These are phyloP conservation scores for Kwoniella mangroviensis DNA, from an alignment of 768 basidiomycete genomes.

Conservation along the genomic window DNA sequence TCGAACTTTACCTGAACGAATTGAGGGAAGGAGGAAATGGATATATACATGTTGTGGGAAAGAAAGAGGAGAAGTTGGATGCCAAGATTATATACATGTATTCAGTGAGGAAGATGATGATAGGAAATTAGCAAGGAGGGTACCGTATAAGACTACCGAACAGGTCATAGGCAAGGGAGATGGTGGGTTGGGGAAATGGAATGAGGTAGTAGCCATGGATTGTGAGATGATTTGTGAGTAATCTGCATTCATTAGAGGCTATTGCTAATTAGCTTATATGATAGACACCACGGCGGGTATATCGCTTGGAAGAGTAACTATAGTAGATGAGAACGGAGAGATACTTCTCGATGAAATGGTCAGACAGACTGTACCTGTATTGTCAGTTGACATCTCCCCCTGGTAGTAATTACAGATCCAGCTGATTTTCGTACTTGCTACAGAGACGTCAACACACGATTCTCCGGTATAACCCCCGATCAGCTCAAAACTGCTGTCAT, in stretches of 20 bases:
- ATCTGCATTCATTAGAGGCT: background rate
- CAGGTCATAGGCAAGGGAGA: conserved; percentile 31
- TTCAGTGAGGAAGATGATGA: conserved; percentile 73
- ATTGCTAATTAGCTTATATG: conserved; percentile 1
- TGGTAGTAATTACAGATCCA: background rate
- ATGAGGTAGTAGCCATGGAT: conserved; percentile 86
- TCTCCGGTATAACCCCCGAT: conserved; percentile 47
- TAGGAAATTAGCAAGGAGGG: conserved; percentile 37
- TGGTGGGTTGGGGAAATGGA: conserved; percentile 26
- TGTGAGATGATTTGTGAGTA: conserved; percentile 81
- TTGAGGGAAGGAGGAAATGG: conserved; percentile 73
- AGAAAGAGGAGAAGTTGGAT: conserved; percentile 48
- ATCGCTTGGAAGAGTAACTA: conserved; percentile 85
- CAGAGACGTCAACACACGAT: conserved; percentile 88
- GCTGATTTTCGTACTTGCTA: background rate
- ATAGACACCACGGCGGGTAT: conserved; percentile 83
- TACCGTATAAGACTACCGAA: conserved; percentile 41
- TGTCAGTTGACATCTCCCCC: conserved; percentile 39
- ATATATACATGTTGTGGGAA: conserved; percentile 46
- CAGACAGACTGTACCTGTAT: conserved; percentile 44
- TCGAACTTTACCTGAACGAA: conserved; percentile 65
- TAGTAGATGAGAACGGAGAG: conserved; percentile 75
- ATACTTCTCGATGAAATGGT: conserved; percentile 72
- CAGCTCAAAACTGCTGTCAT: conserved; percentile 64
- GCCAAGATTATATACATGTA: conserved; percentile 68